Base-by-base conservation (phyloP, 2,329 filamentous ascomycete genomes). In the Penicillium crustosum region DNA sequence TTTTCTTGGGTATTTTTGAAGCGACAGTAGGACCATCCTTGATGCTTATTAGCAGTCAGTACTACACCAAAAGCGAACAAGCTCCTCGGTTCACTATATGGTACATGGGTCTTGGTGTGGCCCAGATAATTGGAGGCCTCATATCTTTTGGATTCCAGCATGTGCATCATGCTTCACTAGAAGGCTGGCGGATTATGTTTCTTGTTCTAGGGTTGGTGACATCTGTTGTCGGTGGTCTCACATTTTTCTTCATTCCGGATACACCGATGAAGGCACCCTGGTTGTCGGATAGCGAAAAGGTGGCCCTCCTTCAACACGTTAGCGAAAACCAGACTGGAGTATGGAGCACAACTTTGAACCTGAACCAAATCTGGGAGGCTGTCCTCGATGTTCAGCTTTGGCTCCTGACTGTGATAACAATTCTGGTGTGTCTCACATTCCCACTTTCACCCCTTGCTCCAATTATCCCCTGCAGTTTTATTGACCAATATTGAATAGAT, bases 1-100 rank as follows among this genome's bases (percentile, higher is more conserved):
- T 86, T 61, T 83, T 86, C 61, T 74, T 87, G 1, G 85, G 85
- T 33, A 79, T 85, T 49, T 86, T 87, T 57, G 85, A 81, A 62
- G 82, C 85, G 3, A 83, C 82, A 3, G 82, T 87, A 54, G 82
- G 81, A 2, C 86, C 85, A 1, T 84, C 81, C 1, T 70, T 87
- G 55, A 83, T 86, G 75, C 77, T 88, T 52, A 82, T 87, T 63
- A 85, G 81, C 61, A 83, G 81, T 56, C 79, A 83, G 66, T 87
- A 82, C 78, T 87, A 85, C 50, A 81, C 78, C 29, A 80, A 81
- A 57, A 75, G 76, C 2, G 85, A 87, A 68, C 82, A 83, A 66
- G 81, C 83, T 4, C 81, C 83, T 8, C 79, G 85, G 9, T 85
- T 86, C 68, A 82, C 80, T 19, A 78, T 86, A 66, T 87, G 84